Evolutionary conservation across 2,329 filamentous ascomycete genomes (phyloP).

Genomic region (Colletotrichum filicis): DNA sequence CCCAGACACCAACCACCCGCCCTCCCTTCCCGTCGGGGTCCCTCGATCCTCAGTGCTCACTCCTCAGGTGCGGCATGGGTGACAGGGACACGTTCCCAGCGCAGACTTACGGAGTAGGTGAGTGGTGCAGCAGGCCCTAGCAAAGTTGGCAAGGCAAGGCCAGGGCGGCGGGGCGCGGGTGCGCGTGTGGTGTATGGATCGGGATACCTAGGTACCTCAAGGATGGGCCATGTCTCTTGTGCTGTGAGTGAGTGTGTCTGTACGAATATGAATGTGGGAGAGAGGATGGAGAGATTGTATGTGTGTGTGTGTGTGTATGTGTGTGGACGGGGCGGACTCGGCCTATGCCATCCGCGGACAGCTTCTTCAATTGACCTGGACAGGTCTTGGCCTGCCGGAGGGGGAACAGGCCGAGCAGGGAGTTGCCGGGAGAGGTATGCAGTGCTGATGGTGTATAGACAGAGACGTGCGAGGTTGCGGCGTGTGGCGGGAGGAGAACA

Average conservation of each 20-base stretch:
- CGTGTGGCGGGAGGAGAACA: not conserved
- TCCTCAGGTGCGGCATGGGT: not conserved
- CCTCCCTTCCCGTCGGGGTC: not conserved
- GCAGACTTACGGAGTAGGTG: not conserved
- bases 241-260: constrained; percentile 17
- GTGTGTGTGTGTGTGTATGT: not conserved
- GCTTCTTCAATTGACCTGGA: constrained; percentile 1
- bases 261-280: constrained; percentile 5
- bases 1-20: not conserved
- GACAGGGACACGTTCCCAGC: constrained; percentile 14
- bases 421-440: not conserved
- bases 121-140: not conserved
- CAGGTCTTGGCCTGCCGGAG: constrained; percentile 19
- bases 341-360: not conserved
- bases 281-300: not conserved
- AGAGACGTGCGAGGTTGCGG: not conserved
- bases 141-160: constrained; percentile 8
- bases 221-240: not conserved
- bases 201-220: not conserved
- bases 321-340: constrained; percentile 25
- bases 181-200: constrained; percentile 9
- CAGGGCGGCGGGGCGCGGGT: constrained; percentile 16
- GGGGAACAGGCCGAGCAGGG: constrained; percentile 7
- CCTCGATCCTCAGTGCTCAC: not conserved
- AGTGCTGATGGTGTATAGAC: not conserved